Evolutionary conservation across 2,329 filamentous ascomycete species (phyloP).

Genomic region (Trichoderma atrobrunneum): DNA sequence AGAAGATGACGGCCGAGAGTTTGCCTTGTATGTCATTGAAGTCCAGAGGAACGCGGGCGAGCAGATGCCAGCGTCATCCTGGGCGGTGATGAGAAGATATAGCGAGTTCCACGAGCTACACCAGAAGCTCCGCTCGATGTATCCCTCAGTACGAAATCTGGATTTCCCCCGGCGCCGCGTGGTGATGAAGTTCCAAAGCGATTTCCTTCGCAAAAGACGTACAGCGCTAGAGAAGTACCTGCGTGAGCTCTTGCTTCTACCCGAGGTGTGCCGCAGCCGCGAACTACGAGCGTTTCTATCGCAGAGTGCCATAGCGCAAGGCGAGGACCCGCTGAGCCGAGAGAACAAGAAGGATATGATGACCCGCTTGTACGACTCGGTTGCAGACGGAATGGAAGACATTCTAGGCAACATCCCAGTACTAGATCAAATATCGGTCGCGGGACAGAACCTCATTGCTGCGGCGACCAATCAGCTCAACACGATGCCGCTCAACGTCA

Average conservation of each 20-base stretch:
- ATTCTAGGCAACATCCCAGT: slow-evolving; percentile 95
- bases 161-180: slow-evolving; percentile 91
- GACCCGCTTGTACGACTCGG: slow-evolving; percentile 90
- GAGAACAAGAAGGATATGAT: slow-evolving; percentile 83
- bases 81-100: slow-evolving; percentile 89
- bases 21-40: slow-evolving; percentile 88
- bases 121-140: slow-evolving; percentile 78
- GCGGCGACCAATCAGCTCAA: slow-evolving; percentile 66
- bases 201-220: slow-evolving; percentile 88
- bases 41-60: slow-evolving; percentile 87
- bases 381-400: slow-evolving; percentile 97
- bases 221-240: slow-evolving; percentile 83
- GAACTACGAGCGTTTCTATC: slow-evolving; percentile 92
- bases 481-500: slow-evolving; percentile 50
- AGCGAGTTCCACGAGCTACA: slow-evolving; percentile 97
- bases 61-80: slow-evolving; percentile 93
- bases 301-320: slow-evolving; percentile 71
- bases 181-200: slow-evolving; percentile 94
- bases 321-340: slow-evolving; percentile 54
- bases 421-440: slow-evolving; percentile 87
- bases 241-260: slow-evolving; percentile 74
- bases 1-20: slow-evolving; percentile 91
- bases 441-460: slow-evolving; percentile 85
- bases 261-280: slow-evolving; percentile 89
- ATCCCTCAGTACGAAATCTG: slow-evolving; percentile 81